phyloP scores from a whole-genome alignment of 2,329 filamentous ascomycete species.

The Rhynchosporium agropyri region DNA sequence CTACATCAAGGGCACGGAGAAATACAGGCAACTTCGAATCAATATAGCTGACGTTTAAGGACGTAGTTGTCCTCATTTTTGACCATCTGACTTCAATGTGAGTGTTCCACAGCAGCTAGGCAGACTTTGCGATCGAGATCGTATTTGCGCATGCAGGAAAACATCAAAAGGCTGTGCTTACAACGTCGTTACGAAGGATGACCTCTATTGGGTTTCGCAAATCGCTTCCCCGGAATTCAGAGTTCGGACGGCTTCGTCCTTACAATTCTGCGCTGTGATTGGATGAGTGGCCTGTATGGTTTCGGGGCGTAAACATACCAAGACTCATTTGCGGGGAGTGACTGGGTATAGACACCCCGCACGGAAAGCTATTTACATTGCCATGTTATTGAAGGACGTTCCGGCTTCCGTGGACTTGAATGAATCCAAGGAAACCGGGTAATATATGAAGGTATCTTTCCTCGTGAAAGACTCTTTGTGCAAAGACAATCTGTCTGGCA shows the following conservation, averaged over 20 bases:
- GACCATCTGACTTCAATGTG: too few relatives aligned
- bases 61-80: too few relatives aligned
- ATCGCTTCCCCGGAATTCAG: slow-evolving; percentile 2
- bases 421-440: background rate
- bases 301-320: slow-evolving; percentile 6
- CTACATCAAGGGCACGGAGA: background rate
- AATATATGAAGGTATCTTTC: background rate
- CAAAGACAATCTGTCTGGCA: background rate
- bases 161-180: too few relatives aligned
- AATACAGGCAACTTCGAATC: too few relatives aligned
- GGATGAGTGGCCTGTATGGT: background rate
- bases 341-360: background rate
- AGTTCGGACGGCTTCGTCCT: background rate
- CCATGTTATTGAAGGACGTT: background rate
- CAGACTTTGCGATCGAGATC: too few relatives aligned
- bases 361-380: background rate
- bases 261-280: background rate
- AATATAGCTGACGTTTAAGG: too few relatives aligned
- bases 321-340: slow-evolving; percentile 7
- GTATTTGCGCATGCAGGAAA: too few relatives aligned
- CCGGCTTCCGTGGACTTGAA: background rate
- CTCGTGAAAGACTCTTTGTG: background rate
- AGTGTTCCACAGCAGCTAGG: too few relatives aligned
- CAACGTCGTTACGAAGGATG: background rate
- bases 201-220: background rate